Percentiles rank a stretch among this genome's conserved stretches.
Evolutionary conservation across 805 yeast genomes (phyloP).

Genomic region (Kluyveromyces starmeri): DNA sequence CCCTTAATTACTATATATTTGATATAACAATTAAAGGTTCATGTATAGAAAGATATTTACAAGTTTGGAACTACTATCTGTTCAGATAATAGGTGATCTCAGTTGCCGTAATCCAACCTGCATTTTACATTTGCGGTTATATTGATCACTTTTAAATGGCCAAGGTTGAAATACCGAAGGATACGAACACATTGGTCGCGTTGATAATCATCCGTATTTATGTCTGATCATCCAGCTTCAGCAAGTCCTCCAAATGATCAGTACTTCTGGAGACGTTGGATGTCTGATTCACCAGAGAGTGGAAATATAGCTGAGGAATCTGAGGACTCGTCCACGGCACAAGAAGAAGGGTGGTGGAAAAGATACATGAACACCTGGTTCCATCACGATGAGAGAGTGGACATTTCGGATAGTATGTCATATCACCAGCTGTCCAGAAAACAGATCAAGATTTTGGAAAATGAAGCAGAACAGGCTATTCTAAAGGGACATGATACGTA

Average conservation of each 20-base stretch:
- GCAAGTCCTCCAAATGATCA: too few species aligned
- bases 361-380: constrained; percentile 1
- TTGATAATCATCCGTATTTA: too few species aligned
- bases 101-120: too few species aligned
- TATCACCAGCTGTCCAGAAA: constrained; percentile 21
- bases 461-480: constrained; percentile 20
- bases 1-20: too few species aligned
- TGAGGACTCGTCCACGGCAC: neutral
- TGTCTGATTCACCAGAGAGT: neutral
- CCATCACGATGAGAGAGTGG: constrained; percentile 3
- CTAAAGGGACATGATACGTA: constrained; percentile 18
- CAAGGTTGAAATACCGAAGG: too few species aligned
- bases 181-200: too few species aligned
- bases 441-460: constrained; percentile 20
- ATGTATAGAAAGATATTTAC: too few species aligned
- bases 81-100: too few species aligned
- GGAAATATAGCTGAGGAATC: neutral
- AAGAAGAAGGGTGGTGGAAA: neutral
- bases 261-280: constrained; percentile 5
- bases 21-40: too few species aligned
- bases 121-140: too few species aligned
- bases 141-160: too few species aligned
- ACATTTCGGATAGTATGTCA: constrained; percentile 15
- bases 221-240: neutral
- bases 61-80: too few species aligned